phyloP scores from a whole-genome alignment of 129 eudicot species.

The Chrysanthemum seticuspe region DNA sequence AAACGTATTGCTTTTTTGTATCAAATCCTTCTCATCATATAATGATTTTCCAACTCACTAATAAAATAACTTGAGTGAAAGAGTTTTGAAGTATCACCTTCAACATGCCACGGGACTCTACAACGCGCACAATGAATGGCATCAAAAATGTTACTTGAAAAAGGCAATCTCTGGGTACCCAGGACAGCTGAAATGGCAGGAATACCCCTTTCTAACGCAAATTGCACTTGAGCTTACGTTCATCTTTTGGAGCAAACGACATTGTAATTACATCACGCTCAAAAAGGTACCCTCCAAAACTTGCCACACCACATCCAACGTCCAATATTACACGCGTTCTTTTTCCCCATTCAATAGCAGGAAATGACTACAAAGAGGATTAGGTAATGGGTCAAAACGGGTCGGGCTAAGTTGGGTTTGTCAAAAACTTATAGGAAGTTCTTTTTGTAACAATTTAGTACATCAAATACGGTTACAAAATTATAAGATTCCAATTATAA shows the following conservation, averaged over 20 bases:
- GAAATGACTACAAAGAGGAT: neutral
- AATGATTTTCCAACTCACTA: neutral
- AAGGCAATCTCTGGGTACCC: conserved; percentile 62
- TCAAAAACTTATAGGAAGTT: neutral
- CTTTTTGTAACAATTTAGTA: neutral
- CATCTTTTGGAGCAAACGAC: conserved; percentile 70
- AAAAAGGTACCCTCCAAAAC: conserved; percentile 60
- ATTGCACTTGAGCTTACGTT: conserved; percentile 63
- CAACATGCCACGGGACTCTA: conserved; percentile 63
- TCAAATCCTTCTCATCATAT: conserved; percentile 13
- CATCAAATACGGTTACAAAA: too few species aligned
- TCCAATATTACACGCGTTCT: conserved; percentile 56
- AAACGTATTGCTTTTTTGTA: neutral
- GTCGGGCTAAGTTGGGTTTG: neutral
- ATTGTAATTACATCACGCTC: conserved; percentile 51
- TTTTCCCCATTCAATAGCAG: conserved; percentile 58
- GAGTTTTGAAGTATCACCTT: conserved; percentile 35
- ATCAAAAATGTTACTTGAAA: conserved; percentile 54
- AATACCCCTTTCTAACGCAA: conserved; percentile 66
- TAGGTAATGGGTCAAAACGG: neutral
- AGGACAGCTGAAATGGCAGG: conserved; percentile 63
- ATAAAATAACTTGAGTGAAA: neutral
- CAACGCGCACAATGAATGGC: conserved; percentile 67
- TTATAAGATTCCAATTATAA: too few species aligned
- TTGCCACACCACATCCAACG: conserved; percentile 69